Conservation (phyloP, 345 rosid species). For the Camelina neglecta region DNA sequence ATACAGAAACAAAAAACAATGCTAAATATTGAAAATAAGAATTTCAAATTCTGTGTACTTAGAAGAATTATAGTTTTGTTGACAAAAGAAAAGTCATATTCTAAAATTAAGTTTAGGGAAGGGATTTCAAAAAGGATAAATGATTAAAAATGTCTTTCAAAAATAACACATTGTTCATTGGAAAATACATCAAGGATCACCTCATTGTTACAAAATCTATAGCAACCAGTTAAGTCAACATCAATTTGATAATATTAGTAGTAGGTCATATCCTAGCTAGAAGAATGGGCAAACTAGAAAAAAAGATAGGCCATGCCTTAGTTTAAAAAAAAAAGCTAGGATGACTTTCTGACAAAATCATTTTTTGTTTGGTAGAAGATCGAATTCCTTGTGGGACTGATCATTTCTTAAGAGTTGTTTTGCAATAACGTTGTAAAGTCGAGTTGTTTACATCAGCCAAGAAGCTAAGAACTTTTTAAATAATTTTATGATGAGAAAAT, state of each 20-base stretch:
- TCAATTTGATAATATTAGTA: not conserved
- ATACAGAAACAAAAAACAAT: not conserved
- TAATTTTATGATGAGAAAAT: too few relatives aligned
- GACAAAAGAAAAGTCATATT: not conserved
- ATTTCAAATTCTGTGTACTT: not conserved
- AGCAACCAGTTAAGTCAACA: slow-evolving; percentile 9
- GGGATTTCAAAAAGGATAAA: slow-evolving; percentile 6
- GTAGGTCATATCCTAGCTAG: slow-evolving; percentile 4
- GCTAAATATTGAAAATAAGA: not conserved
- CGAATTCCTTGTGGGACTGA: slow-evolving; percentile 64
- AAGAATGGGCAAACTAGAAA: not conserved
- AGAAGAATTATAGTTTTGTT: not conserved
- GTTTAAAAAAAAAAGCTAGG: slow-evolving; percentile 12
- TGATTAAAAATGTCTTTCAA: not conserved
- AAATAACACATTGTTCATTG: not conserved
- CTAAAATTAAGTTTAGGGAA: slow-evolving; percentile 8
- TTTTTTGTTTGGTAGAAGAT: slow-evolving; percentile 39
- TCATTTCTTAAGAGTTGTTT: slow-evolving; percentile 31
- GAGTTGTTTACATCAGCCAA: not conserved
- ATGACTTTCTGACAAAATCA: slow-evolving; percentile 32
- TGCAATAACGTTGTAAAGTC: slow-evolving; percentile 31
- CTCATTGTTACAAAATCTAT: not conserved
- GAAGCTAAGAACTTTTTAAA: too few relatives aligned
- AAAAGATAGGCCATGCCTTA: slow-evolving; percentile 11
- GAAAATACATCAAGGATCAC: not conserved